Percentiles rank a stretch among this genome's conserved stretches.
phyloP scores from a whole-genome alignment of 768 basidiomycete species.

The Kwoniella mangroviensis region DNA sequence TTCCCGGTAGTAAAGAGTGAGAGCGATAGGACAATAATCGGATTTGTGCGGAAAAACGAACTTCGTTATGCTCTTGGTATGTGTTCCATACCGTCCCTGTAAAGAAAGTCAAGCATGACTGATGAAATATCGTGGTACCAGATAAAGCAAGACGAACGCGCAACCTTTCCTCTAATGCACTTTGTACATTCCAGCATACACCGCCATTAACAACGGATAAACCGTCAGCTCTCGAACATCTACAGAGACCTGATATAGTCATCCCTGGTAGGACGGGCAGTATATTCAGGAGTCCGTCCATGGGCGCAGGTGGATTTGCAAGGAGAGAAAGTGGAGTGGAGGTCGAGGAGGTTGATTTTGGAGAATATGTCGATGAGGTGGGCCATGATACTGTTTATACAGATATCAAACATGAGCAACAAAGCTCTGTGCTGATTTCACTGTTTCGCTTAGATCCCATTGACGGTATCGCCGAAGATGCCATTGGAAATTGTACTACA shows the following conservation, averaged over 20 bases:
- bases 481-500: slow-evolving; percentile 97
- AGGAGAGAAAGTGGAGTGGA: slow-evolving; percentile 39
- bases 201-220: slow-evolving; percentile 5
- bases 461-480: slow-evolving; percentile 88
- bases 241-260: slow-evolving; percentile 40
- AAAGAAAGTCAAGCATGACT: neutral
- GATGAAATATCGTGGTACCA: slow-evolving; percentile 49
- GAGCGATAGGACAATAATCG: slow-evolving; percentile 69
- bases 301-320: slow-evolving; percentile 9
- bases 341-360: slow-evolving; percentile 59
- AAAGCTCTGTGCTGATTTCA: no score
- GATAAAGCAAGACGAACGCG: slow-evolving; percentile 74
- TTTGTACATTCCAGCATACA: slow-evolving; percentile 68
- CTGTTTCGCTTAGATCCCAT: slow-evolving; percentile 67
- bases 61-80: slow-evolving; percentile 82
- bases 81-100: slow-evolving; percentile 15
- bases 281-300: slow-evolving; percentile 11
- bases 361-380: slow-evolving; percentile 96
- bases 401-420: no score
- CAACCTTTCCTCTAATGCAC: slow-evolving; percentile 68
- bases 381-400: slow-evolving; percentile 28
- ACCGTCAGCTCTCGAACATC: slow-evolving; percentile 20
- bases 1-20: slow-evolving; percentile 79
- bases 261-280: slow-evolving; percentile 33
- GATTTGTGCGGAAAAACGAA: slow-evolving; percentile 87